Evolutionary conservation across 2,329 filamentous ascomycete species (phyloP), one percentile per base, ranked within the genome.

Genomic region (Diaporthe citri): DNA sequence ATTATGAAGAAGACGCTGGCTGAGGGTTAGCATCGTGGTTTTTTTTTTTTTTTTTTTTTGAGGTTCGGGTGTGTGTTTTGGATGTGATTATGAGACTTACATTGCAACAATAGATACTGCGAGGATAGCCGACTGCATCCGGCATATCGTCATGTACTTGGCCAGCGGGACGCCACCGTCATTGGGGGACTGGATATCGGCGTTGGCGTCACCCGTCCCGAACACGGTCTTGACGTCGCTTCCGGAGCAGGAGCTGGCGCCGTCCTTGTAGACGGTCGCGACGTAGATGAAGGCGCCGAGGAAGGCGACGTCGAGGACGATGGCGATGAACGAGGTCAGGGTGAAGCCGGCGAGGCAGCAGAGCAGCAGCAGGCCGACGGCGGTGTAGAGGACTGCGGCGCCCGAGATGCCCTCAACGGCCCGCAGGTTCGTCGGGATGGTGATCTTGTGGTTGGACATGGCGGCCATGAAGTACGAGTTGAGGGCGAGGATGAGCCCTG

Each of bases 401-500:
- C 95, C 96, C 0, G 94, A 89, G 75, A 98, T 92, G 77, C 94
- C 95, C 80, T 92, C 92, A 73, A 97, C 94, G 39, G 94, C 94
- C 73, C 92, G 92, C 75, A 93, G 85, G 85, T 90, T 93, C 78
- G 84, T 90, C 25, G 89, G 87, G 78, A 96, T 95, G 74, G 80
- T 74, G 20, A 92, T 83, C 78, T 91, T 80, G 84, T 95, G 91
- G 80, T 93, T 90, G 76, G 89, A 83, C 20, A 96, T 90, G 12
- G 93, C 89, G 12, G 93, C 91, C 67, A 98, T 90, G 88, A 95
- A 97, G 88, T 97, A 98, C 67, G 92, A 93, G 88, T 93, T 96
- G 80, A 97, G 90, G 78, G 90, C 93, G 76, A 98, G 90, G 76
- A 96, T 90, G 78, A 97, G 88, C 75, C 89, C 91, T 12, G 93